Evolutionary conservation across 2,329 filamentous ascomycete genomes (phyloP).

Genomic region (Penicillium sp.): DNA sequence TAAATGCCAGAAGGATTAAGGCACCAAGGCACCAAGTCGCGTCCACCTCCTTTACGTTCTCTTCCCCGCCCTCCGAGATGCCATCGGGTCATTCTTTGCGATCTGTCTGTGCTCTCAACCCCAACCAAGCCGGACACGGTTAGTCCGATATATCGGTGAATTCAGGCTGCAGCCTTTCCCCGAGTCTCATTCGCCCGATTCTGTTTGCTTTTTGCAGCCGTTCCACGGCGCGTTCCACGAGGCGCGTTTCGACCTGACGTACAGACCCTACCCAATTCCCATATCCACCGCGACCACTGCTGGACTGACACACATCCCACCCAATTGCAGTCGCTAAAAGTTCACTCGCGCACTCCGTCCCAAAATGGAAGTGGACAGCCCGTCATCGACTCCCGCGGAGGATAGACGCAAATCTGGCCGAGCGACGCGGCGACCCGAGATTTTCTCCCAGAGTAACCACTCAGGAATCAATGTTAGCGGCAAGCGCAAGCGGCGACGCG

Average conservation of each 20-base stretch:
- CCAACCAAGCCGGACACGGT: not conserved
- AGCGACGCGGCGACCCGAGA: conserved; percentile 39
- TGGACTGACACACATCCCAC: conserved; percentile 7
- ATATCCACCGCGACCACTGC: not conserved
- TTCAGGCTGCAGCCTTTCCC: not conserved
- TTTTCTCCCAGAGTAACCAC: conserved; percentile 38
- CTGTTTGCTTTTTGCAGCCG: conserved; percentile 16
- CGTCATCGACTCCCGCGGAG: conserved; percentile 22
- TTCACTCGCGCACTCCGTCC: not conserved
- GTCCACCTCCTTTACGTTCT: conserved; percentile 17
- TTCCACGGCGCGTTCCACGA: conserved; percentile 21
- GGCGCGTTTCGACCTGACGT: conserved; percentile 21
- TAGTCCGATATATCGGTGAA: not conserved
- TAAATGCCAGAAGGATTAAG: conserved; percentile 1
- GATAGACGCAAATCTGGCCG: conserved; percentile 44
- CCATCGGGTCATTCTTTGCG: conserved; percentile 3
- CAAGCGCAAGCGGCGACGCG: conserved; percentile 49
- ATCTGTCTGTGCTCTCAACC: not conserved
- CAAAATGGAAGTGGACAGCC: conserved; percentile 22
- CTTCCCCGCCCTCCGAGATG: conserved; percentile 13
- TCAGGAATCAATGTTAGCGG: conserved; percentile 29
- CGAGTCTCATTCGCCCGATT: not conserved
- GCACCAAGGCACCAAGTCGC: conserved; percentile 11
- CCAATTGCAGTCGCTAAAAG: conserved; percentile 1
- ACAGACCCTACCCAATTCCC: not conserved